These are phyloP conservation scores for Strobilomyces echinocephalus DNA, from an alignment of 768 basidiomycete species.

Conservation along the genomic window DNA sequence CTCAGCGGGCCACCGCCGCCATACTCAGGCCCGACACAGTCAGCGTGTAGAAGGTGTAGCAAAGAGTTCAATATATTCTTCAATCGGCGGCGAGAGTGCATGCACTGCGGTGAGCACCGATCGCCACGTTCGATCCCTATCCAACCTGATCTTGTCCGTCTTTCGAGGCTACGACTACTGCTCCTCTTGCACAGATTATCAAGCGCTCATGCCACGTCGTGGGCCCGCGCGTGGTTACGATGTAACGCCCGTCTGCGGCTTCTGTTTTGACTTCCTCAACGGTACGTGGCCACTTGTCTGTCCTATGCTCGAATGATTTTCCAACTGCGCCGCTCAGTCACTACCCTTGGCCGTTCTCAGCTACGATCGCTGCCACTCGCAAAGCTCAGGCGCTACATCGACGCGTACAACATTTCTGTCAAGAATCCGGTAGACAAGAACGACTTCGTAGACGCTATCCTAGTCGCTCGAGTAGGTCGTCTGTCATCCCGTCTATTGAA, in stretches of 20 bases:
- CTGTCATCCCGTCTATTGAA: not conserved
- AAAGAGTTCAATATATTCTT: constrained; percentile 71
- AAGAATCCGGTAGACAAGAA: constrained; percentile 70
- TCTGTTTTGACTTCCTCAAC: constrained; percentile 64
- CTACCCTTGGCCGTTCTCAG: constrained; percentile 56
- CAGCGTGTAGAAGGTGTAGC: constrained; percentile 62
- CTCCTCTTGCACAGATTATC: constrained; percentile 67
- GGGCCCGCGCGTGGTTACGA: constrained; percentile 57
- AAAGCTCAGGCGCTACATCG: constrained; percentile 65
- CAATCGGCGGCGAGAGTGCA: constrained; percentile 58
- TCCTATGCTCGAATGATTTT: not conserved
- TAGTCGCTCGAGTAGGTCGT: constrained; percentile 45
- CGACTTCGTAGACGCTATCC: constrained; percentile 64
- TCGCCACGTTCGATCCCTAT: constrained; percentile 15
- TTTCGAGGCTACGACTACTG: constrained; percentile 66
- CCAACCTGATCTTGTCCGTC: not conserved
- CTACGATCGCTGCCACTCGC: constrained; percentile 53
- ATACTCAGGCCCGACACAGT: constrained; percentile 24
- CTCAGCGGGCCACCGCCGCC: constrained; percentile 62
- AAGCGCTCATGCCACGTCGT: constrained; percentile 69
- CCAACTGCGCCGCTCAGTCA: constrained; percentile 42
- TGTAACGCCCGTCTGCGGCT: constrained; percentile 60
- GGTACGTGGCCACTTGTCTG: constrained; percentile 38
- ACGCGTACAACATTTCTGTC: constrained; percentile 62
- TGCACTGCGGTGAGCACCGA: constrained; percentile 59